Percentiles rank a stretch among this genome's conserved stretches.
These are phyloP conservation scores for Hypoxylon subgilvum DNA, from an alignment of 495 filamentous ascomycete genomes.

Conservation along the genomic window DNA sequence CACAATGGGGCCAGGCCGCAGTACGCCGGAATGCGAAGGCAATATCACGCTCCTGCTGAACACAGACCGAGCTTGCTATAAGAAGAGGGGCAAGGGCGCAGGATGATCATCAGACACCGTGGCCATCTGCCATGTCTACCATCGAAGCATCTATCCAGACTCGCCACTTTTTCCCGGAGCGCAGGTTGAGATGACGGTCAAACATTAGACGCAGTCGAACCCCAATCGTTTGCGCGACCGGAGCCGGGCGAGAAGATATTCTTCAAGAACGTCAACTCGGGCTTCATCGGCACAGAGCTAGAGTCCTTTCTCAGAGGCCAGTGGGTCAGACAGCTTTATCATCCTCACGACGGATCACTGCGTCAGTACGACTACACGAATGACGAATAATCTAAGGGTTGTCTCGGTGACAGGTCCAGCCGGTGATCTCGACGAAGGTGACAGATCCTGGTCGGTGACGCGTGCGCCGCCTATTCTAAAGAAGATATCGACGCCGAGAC, in stretches of 20 bases:
- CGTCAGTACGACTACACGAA: slow-evolving; percentile 57
- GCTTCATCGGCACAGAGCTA: slow-evolving; percentile 56
- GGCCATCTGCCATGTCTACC: slow-evolving; percentile 56
- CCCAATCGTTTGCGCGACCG: slow-evolving; percentile 50
- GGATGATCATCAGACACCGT: slow-evolving; percentile 14
- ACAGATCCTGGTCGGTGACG: slow-evolving; percentile 56
- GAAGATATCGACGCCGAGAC: slow-evolving; percentile 54
- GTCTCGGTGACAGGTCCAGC: slow-evolving; percentile 38
- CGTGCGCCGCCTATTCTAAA: slow-evolving; percentile 56
- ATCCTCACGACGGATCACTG: slow-evolving; percentile 60
- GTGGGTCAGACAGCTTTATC: slow-evolving; percentile 49
- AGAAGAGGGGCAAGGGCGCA: slow-evolving; percentile 5
- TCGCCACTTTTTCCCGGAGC: slow-evolving; percentile 45
- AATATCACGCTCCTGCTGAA: slow-evolving; percentile 52
- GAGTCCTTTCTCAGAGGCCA: slow-evolving; percentile 47
- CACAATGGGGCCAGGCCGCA: slow-evolving; percentile 47
- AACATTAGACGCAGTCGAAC: slow-evolving; percentile 39
- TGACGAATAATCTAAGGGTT: slow-evolving; percentile 57
- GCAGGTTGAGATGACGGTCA: slow-evolving; percentile 18
- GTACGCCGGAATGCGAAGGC: slow-evolving; percentile 53
- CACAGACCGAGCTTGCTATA: slow-evolving; percentile 45
- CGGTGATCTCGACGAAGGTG: slow-evolving; percentile 45
- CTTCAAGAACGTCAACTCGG: slow-evolving; percentile 57
- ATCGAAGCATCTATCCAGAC: slow-evolving; percentile 46
- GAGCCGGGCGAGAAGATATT: slow-evolving; percentile 49